Base-by-base conservation (phyloP, 805 yeast genomes). In the Starmerella etchellsii region DNA sequence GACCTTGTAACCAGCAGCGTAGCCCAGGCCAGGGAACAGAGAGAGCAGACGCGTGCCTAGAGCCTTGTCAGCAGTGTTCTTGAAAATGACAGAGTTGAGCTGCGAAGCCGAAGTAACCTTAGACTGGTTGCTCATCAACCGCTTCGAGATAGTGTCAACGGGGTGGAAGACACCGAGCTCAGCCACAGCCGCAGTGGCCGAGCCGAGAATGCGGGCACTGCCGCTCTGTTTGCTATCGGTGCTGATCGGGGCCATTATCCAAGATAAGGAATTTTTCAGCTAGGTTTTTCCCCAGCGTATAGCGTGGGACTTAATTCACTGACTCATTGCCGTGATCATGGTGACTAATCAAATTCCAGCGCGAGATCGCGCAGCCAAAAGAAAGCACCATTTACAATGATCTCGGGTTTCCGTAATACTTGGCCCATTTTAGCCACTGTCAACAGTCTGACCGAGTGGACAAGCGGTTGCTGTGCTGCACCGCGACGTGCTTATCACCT, bases 91-190 rank as follows among this genome's bases (percentile, higher is more conserved):
- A 37, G 70, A 55, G 70, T 91, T 91, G 53, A 91, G 71, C 61
- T 82, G 81, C 27, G 73, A 46, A 13, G 71, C 55, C 30, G 74
- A 68, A 31, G 80, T 60, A 50, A 88, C 64, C 70, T 87, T 30
- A 74, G 84, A 51, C 81, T 82, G 40, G 81, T 91, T 56, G 88
- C 87, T 46, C 93, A 81, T 64, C 81, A 88, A 64, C 68, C 99
- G 80, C 69, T 91, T 91, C 51, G 98, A 85, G 58, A 85, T 81
- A 38, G 99, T 91, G 66, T 91, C 99, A 28, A 91, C 67, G 18
- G 99, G 99, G 65, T 91, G 99, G 76, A 91, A 91, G 31, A 91
- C 93, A 42, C 81, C 94, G 53, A 91, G 81, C 66, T 91, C 99
- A 57, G 93, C 75, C 59, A 91, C 82, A 55, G 98, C 99, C 31